These are phyloP conservation scores for Naganishia sp. DNA, from an alignment of 1,284 basidiomycete genomes.

Conservation along the genomic window DNA sequence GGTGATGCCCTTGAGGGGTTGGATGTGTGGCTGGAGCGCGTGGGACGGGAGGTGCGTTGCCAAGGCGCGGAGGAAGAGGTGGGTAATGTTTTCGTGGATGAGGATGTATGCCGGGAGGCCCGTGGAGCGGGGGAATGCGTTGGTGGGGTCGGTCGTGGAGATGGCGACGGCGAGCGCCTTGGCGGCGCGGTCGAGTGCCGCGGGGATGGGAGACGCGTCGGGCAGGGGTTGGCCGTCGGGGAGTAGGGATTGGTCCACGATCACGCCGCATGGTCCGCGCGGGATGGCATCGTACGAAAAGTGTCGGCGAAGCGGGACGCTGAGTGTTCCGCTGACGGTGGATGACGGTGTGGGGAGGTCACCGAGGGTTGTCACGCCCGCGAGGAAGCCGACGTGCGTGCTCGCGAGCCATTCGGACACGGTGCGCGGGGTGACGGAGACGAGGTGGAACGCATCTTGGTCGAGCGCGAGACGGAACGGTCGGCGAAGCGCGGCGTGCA, in stretches of 20 bases:
- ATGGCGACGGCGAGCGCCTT: slow-evolving; percentile 12
- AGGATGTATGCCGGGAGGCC: slow-evolving; percentile 19
- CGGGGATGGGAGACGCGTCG: slow-evolving; percentile 6
- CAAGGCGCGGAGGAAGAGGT: slow-evolving; percentile 20
- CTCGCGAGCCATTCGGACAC: slow-evolving; percentile 5
- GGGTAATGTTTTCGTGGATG: slow-evolving; percentile 29
- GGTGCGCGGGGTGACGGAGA: slow-evolving; percentile 13
- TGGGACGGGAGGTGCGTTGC: background rate
- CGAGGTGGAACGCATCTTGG: slow-evolving; percentile 24
- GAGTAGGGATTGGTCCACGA: slow-evolving; percentile 28
- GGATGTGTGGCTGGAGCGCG: slow-evolving; percentile 12
- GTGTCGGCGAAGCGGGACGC: slow-evolving; percentile 8
- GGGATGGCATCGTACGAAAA: slow-evolving; percentile 9
- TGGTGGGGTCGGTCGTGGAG: background rate
- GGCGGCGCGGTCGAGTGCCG: slow-evolving; percentile 3
- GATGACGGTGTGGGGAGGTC: slow-evolving; percentile 3
- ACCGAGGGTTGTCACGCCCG: slow-evolving; percentile 13
- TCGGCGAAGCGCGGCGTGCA: background rate
- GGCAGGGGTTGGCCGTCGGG: slow-evolving; percentile 15
- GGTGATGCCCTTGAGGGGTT: slow-evolving; percentile 11
- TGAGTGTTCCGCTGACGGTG: background rate
- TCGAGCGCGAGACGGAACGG: slow-evolving; percentile 15
- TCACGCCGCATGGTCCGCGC: slow-evolving; percentile 15
- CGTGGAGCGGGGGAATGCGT: background rate
- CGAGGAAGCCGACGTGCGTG: background rate